A percentile compares a stretch with the other conserved stretches of the same genome.
Conservation (phyloP, 2,329 filamentous ascomycete species). For the Didymella exigua region DNA sequence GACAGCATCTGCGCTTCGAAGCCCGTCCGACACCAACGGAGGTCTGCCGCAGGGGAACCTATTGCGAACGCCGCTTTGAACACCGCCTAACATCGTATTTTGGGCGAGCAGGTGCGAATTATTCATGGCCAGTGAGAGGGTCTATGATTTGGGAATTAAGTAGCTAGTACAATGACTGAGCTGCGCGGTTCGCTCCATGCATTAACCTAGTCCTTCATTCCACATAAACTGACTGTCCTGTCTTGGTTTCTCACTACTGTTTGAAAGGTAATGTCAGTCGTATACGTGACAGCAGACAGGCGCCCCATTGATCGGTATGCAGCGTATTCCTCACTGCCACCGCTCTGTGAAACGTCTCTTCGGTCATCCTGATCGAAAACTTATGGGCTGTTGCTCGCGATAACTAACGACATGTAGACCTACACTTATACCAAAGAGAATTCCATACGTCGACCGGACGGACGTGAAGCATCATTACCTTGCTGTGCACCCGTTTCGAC, state of each 20-base stretch:
- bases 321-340: neutral
- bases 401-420: neutral
- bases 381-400: neutral
- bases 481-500: neutral
- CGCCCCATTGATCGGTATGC: neutral
- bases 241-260: conserved; percentile 3
- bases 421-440: neutral
- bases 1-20: neutral
- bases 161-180: neutral
- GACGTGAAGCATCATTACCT: neutral
- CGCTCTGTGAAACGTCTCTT: neutral
- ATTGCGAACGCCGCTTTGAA: conserved; percentile 1
- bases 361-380: neutral
- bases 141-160: neutral
- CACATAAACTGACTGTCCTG: neutral
- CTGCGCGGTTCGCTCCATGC: neutral
- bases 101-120: conserved; percentile 10
- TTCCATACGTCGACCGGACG: neutral
- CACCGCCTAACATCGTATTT: neutral
- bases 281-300: neutral
- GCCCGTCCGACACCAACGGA: neutral
- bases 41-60: neutral
- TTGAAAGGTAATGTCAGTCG: conserved; percentile 1
- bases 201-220: neutral
- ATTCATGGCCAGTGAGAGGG: neutral